Evolutionary conservation across 768 basidiomycete species (phyloP), one percentile per base, ranked within the genome.

Genomic region (Myochromella boudieri): DNA sequence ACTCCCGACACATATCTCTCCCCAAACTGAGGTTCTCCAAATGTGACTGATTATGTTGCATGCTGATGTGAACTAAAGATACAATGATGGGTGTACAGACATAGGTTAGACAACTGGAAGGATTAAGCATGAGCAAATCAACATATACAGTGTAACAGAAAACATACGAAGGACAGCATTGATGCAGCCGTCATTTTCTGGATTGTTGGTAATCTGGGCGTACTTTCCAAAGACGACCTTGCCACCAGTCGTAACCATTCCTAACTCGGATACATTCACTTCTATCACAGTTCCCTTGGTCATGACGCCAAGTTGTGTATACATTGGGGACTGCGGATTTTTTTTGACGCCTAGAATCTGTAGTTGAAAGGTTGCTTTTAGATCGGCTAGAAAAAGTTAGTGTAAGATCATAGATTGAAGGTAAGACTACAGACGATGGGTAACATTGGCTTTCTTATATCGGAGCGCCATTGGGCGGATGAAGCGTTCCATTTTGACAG

Each of bases 311-410:
- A 95, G 81, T 60, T 93, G 91, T 0, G 93, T 94, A 62, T 94
- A 95, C 89, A 95, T 95, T 0, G 97, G 95, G 15, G 94, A 97
- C 64, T 98, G 97, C 20, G 97, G 97, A 61, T 99, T 99, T 76
- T 98, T 98, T 78, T 99, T 99, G 46, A 99, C 97, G 36, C 91
- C 91, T 34, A 99, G 73, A 54, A 99, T 98, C 56, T 95, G 94
- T 4, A 99, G 77, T 66, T 99, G 97, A 81, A 99, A 99, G 3
- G 97, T 99, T 6, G 95, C 97, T 69, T 95, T 97, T 37, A 98
- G 72, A 63, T 97, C 95, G 46, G 95, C 94, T 97, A 61, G 20
- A 47, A 26, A 34, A 10, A 36, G 24, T 34, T 55, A 10, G 39
- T 37, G 43, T 27, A 43, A 34, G 43, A 22, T 33, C 8, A 7